Conservation (phyloP, 352 stramenopile species). For the Phytophthora cajani region DNA sequence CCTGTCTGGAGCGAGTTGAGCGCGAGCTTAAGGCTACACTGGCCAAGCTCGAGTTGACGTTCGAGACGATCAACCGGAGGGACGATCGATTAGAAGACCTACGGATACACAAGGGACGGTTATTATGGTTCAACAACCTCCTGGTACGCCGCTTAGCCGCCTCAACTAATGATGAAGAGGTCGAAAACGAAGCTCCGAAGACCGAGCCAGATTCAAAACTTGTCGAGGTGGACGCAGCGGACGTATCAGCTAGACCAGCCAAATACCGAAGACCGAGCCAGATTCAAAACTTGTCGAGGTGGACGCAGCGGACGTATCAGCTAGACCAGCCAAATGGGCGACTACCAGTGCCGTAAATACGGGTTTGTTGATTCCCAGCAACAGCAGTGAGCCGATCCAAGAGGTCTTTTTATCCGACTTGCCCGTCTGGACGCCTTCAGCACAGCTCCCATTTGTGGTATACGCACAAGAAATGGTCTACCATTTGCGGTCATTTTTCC, state of each 20-base stretch:
- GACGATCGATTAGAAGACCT: constrained; percentile 28
- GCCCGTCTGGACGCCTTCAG: constrained; percentile 13
- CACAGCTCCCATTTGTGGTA: constrained; percentile 13
- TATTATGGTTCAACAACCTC: constrained; percentile 18
- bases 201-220: background rate
- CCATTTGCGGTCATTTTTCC: constrained; percentile 26
- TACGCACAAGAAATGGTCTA: constrained; percentile 23
- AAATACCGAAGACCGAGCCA: background rate
- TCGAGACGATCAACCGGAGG: constrained; percentile 12
- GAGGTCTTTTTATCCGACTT: constrained; percentile 42
- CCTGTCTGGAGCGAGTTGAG: constrained; percentile 22
- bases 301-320: background rate
- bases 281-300: background rate
- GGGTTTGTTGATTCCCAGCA: constrained; percentile 41
- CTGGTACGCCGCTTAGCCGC: background rate
- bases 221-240: background rate
- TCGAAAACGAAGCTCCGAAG: background rate
- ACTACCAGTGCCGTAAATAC: constrained; percentile 13
- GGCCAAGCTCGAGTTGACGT: constrained; percentile 10
- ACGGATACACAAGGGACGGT: constrained; percentile 6
- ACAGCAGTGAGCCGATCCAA: constrained; percentile 30
- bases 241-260: background rate
- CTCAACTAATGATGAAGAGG: background rate
- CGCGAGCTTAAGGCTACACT: constrained; percentile 13
- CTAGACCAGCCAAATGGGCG: background rate